Percentiles rank a stretch among this genome's conserved stretches.
phyloP scores from a whole-genome alignment of 139 green algal species.

The Picochlorum sp. region DNA sequence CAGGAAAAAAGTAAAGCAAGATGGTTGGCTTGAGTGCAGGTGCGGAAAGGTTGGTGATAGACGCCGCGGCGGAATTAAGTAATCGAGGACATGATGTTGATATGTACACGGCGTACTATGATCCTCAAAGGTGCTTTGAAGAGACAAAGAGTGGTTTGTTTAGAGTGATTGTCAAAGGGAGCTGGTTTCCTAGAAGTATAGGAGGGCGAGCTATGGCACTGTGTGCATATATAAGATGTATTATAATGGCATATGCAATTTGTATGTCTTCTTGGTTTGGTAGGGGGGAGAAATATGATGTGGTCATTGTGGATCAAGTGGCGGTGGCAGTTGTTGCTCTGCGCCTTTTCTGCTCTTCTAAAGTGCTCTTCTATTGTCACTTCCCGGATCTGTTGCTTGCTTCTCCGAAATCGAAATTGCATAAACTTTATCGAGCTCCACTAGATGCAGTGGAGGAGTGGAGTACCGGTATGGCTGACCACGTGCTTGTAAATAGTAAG shows the following conservation, averaged over 20 bases:
- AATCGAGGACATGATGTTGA: conserved; percentile 60
- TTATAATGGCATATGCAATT: conserved; percentile 51
- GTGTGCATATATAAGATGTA: conserved; percentile 79
- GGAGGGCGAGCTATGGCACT: conserved; percentile 52
- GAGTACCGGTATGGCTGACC: conserved; percentile 64
- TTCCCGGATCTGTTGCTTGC: conserved; percentile 91
- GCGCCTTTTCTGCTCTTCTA: conserved; percentile 34
- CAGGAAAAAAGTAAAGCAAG: not conserved
- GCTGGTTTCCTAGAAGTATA: conserved; percentile 78
- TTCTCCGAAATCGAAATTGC: conserved; percentile 19
- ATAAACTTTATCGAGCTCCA: conserved; percentile 43
- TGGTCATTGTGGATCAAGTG: conserved; percentile 74
- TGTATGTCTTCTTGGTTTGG: conserved; percentile 30
- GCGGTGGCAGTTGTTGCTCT: conserved; percentile 67
- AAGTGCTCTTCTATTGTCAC: conserved; percentile 96
- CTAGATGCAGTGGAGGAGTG: conserved; percentile 76
- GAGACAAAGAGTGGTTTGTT: conserved; percentile 77
- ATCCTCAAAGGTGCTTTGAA: conserved; percentile 74
- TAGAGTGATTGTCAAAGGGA: conserved; percentile 53
- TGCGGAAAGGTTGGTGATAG: conserved; percentile 91
- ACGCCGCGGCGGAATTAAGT: conserved; percentile 81
- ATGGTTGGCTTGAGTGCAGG: conserved; percentile 22
- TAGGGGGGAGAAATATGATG: conserved; percentile 46
- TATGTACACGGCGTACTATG: conserved; percentile 86
- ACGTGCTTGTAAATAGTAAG: conserved; percentile 83